A percentile compares a stretch with the other conserved stretches of the same genome.
Evolutionary conservation across 495 filamentous ascomycete species (phyloP).

Genomic region (Apiosordaria backusii): DNA sequence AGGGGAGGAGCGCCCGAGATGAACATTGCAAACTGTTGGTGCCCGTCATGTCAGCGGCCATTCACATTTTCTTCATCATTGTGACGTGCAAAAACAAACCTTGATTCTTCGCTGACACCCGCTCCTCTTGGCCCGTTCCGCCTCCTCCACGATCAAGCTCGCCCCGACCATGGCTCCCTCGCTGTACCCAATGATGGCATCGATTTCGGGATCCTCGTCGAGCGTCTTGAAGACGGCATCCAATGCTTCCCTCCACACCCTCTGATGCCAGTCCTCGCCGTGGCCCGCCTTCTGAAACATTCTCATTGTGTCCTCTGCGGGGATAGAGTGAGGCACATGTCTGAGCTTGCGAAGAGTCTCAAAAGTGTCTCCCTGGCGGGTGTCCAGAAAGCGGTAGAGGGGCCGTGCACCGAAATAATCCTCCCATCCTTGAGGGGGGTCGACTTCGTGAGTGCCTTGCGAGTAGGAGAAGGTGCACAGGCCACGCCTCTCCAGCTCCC

Average conservation of each 20-base stretch:
- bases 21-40: slow-evolving; percentile 47
- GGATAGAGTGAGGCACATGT: slow-evolving; percentile 45
- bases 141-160: slow-evolving; percentile 49
- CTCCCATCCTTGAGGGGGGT: slow-evolving; percentile 46
- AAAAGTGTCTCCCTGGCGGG: slow-evolving; percentile 41
- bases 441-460: slow-evolving; percentile 44
- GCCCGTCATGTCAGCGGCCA: background rate
- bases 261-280: slow-evolving; percentile 26
- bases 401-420: slow-evolving; percentile 53
- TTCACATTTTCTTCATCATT: background rate
- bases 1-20: slow-evolving; percentile 54
- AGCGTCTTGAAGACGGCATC: slow-evolving; percentile 34
- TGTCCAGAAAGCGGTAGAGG: slow-evolving; percentile 51
- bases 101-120: slow-evolving; percentile 49
- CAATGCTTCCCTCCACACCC: slow-evolving; percentile 31
- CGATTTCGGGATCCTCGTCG: slow-evolving; percentile 41
- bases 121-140: slow-evolving; percentile 29
- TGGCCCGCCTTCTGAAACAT: slow-evolving; percentile 33
- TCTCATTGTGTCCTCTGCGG: slow-evolving; percentile 50
- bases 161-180: slow-evolving; percentile 54
- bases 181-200: slow-evolving; percentile 51
- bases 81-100: slow-evolving; percentile 15
- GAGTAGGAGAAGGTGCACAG: slow-evolving; percentile 46
- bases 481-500: slow-evolving; percentile 42
- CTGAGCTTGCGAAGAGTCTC: slow-evolving; percentile 49